These are phyloP conservation scores for Umbelopsis isabellina DNA, from an alignment of 192 early-diverging fungal genomes.

Conservation along the genomic window DNA sequence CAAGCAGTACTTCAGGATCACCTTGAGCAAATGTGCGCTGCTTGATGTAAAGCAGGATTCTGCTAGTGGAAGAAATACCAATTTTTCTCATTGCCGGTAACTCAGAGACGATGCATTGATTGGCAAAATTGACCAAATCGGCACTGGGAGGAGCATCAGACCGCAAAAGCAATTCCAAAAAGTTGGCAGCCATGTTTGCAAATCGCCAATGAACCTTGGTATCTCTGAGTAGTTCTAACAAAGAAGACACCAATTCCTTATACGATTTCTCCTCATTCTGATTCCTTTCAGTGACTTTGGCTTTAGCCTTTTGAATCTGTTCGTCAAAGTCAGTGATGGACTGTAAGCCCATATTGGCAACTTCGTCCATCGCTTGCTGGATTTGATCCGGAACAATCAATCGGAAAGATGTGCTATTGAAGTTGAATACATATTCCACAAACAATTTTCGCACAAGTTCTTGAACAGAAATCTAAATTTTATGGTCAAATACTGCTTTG, in stretches of 20 bases:
- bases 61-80: slow-evolving; percentile 60
- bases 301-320: slow-evolving; percentile 4
- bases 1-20: slow-evolving; percentile 48
- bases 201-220: slow-evolving; percentile 82
- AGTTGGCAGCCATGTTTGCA: slow-evolving; percentile 76
- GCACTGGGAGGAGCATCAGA: slow-evolving; percentile 58
- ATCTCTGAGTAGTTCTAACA: slow-evolving; percentile 65
- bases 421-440: slow-evolving; percentile 58
- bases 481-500: not conserved
- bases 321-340: slow-evolving; percentile 11
- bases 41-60: slow-evolving; percentile 73
- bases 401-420: slow-evolving; percentile 53
- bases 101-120: slow-evolving; percentile 69
- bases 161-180: slow-evolving; percentile 73
- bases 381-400: slow-evolving; percentile 39
- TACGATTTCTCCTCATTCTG: slow-evolving; percentile 44
- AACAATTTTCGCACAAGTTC: slow-evolving; percentile 65
- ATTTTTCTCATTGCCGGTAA: slow-evolving; percentile 73
- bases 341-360: slow-evolving; percentile 7
- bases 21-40: slow-evolving; percentile 60
- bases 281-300: slow-evolving; percentile 25
- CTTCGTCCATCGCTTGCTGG: slow-evolving; percentile 25
- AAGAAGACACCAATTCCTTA: slow-evolving; percentile 37
- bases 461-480: slow-evolving; percentile 61
- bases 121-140: slow-evolving; percentile 58